Evolutionary conservation across 148 eudicot genomes (phyloP).

Genomic region (Chenopodium quinoa): DNA sequence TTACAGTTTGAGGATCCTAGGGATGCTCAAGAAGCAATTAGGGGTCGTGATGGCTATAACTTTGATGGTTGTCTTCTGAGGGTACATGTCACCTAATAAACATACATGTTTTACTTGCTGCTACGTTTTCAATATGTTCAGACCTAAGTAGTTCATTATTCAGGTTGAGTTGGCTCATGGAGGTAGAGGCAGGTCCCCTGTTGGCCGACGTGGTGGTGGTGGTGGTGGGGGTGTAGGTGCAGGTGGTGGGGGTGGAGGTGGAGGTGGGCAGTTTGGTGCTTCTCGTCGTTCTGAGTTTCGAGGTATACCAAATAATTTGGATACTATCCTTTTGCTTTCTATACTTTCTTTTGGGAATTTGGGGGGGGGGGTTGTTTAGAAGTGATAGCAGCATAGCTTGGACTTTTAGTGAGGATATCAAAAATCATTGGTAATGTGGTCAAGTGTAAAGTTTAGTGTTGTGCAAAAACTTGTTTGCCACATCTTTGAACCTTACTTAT

Average conservation of each 20-base stretch:
- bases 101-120: neutral
- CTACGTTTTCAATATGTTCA: neutral
- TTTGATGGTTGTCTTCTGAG: constrained; percentile 39
- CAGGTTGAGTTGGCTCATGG: constrained; percentile 47
- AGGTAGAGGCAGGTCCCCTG: constrained; percentile 33
- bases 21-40: constrained; percentile 38
- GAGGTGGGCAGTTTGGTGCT: constrained; percentile 30
- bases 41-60: constrained; percentile 43
- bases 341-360: neutral
- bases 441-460: neutral
- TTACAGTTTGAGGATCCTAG: constrained; percentile 37
- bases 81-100: constrained; percentile 18
- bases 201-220: constrained; percentile 22
- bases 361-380: neutral
- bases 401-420: neutral
- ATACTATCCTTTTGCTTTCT: neutral
- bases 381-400: neutral
- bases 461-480: neutral
- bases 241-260: constrained; percentile 14
- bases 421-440: neutral
- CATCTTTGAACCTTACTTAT: neutral
- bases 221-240: constrained; percentile 23
- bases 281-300: constrained; percentile 38
- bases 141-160: constrained; percentile 2
- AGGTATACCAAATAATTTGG: constrained; percentile 18